Conservation (phyloP, 352 stramenopile genomes). For the Phytophthora citrophthora region DNA sequence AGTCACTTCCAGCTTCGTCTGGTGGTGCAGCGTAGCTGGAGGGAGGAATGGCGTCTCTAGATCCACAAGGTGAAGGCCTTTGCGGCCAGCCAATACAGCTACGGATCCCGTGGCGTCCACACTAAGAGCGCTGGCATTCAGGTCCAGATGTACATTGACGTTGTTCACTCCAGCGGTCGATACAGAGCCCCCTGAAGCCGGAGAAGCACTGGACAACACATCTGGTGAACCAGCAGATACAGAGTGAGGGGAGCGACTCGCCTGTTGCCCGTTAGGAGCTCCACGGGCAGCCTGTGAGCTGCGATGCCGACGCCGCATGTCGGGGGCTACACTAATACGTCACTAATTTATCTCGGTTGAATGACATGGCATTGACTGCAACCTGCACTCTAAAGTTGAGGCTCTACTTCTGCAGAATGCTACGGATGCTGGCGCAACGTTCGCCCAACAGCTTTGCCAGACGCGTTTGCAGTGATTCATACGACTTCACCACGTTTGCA, state of each 20-base stretch:
- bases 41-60: slow-evolving; percentile 70
- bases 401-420: slow-evolving; percentile 52
- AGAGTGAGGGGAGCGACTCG: background rate
- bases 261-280: background rate
- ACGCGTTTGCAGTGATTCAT: slow-evolving; percentile 40
- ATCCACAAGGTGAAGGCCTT: slow-evolving; percentile 76
- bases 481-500: slow-evolving; percentile 49
- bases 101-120: slow-evolving; percentile 76
- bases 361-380: too few species aligned
- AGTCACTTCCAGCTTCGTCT: slow-evolving; percentile 83
- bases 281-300: slow-evolving; percentile 19
- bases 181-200: slow-evolving; percentile 12
- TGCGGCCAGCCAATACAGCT: slow-evolving; percentile 69
- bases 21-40: slow-evolving; percentile 68
- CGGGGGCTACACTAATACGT: background rate
- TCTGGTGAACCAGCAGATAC: background rate
- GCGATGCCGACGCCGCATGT: slow-evolving; percentile 30
- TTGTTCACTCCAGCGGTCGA: slow-evolving; percentile 45
- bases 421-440: slow-evolving; percentile 39
- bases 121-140: slow-evolving; percentile 72
- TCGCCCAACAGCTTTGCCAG: slow-evolving; percentile 45
- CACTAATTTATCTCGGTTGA: too few species aligned
- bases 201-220: slow-evolving; percentile 14
- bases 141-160: slow-evolving; percentile 62
- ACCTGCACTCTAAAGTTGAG: slow-evolving; percentile 1